These are phyloP conservation scores for Rhizopogon sp. DNA, from an alignment of 768 basidiomycete species.

Conservation along the genomic window DNA sequence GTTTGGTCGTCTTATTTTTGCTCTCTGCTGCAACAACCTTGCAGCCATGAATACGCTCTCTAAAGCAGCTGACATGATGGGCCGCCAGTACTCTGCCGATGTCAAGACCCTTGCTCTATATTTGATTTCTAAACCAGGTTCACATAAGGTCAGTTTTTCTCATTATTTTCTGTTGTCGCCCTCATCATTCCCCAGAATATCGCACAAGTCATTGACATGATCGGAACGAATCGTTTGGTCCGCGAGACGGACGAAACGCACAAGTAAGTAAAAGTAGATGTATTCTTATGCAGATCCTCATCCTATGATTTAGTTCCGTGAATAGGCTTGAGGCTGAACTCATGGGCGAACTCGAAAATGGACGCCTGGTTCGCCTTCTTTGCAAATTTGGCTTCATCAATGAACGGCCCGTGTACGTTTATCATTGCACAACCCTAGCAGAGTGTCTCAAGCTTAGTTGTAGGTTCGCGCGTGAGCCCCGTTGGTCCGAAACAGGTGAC, in stretches of 20 bases:
- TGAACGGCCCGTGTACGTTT: slow-evolving; percentile 91
- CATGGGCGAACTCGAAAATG: slow-evolving; percentile 89
- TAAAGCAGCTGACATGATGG: slow-evolving; percentile 73
- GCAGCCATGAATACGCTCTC: slow-evolving; percentile 53
- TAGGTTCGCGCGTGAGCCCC: slow-evolving; percentile 90
- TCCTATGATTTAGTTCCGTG: slow-evolving; percentile 47
- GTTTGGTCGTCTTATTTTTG: slow-evolving; percentile 82
- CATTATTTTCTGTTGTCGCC: neutral
- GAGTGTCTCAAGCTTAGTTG: slow-evolving; percentile 1
- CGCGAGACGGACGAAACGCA: slow-evolving; percentile 84
- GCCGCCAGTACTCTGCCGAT: slow-evolving; percentile 72
- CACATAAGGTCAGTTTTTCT: slow-evolving; percentile 47
- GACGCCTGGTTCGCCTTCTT: slow-evolving; percentile 80
- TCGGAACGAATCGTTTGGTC: slow-evolving; percentile 58
- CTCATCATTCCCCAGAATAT: slow-evolving; percentile 46
- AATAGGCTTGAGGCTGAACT: slow-evolving; percentile 84
- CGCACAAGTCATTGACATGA: slow-evolving; percentile 75
- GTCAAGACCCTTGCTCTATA: slow-evolving; percentile 77
- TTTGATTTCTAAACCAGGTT: slow-evolving; percentile 66
- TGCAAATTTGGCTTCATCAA: slow-evolving; percentile 98
- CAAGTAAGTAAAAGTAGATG: slow-evolving; percentile 41
- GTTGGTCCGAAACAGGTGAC: slow-evolving; percentile 99
- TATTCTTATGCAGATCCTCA: neutral
- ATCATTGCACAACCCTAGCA: neutral
- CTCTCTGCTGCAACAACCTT: slow-evolving; percentile 68